These are phyloP conservation scores for Fusarium nelsonii DNA, from an alignment of 2,329 filamentous ascomycete genomes.

Conservation along the genomic window DNA sequence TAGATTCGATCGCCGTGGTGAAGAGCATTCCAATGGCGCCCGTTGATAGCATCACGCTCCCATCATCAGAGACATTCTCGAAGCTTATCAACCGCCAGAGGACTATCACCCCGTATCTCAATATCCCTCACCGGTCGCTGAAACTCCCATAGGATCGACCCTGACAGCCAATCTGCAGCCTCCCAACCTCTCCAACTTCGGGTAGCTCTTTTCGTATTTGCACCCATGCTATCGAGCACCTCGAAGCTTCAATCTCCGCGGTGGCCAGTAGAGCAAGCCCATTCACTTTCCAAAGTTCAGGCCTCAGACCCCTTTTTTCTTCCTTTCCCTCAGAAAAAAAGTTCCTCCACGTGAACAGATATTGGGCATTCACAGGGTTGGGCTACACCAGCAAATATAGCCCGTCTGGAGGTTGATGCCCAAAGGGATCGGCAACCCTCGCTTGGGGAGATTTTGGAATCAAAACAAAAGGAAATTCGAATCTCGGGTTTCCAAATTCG, in stretches of 20 bases:
- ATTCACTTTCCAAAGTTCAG: background rate
- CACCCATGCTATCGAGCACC: constrained; percentile 12
- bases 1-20: background rate
- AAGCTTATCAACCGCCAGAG: constrained; percentile 1
- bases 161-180: constrained; percentile 1
- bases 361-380: constrained; percentile 18
- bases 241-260: constrained; percentile 15
- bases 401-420: constrained; percentile 13
- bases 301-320: background rate
- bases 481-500: constrained; percentile 23
- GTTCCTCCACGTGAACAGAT: constrained; percentile 8
- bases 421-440: constrained; percentile 33
- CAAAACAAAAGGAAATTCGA: constrained; percentile 12
- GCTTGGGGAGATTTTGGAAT: constrained; percentile 3
- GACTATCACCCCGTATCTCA: constrained; percentile 8
- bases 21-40: background rate
- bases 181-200: constrained; percentile 5
- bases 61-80: background rate
- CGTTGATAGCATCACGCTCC: background rate
- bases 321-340: background rate
- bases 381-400: background rate
- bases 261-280: background rate
- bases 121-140: constrained; percentile 18
- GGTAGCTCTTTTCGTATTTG: constrained; percentile 23
- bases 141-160: constrained; percentile 10